Base-by-base conservation (phyloP, 1,284 basidiomycete genomes). In the Pascua sp. region DNA sequence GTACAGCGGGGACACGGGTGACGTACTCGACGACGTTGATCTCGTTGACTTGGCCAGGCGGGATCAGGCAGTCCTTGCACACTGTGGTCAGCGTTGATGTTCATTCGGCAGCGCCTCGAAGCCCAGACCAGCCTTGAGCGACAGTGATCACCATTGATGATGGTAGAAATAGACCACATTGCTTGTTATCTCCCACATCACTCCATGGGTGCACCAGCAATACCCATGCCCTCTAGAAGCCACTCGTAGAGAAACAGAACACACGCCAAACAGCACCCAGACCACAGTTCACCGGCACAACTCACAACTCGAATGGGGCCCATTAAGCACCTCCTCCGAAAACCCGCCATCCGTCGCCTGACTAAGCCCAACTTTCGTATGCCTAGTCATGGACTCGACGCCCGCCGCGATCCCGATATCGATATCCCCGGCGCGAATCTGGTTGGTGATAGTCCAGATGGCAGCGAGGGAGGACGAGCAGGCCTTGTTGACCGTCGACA, bases 1-100 rank as follows among this genome's bases (percentile, higher is more conserved):
- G 24, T 32, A 3, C 24, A 32, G 24, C n/a, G 24, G 24, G 24
- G 4, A 7, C 24, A 32, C 7, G 24, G 24, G n/a, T n/a, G 39
- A 42, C 40, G 55, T 95, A 85, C 51, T 80, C 79, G 11, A 88
- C 89, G 62, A 98, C 94, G 48, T 97, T 98, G 40, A 42, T 11
- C 81, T 98, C 95, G 17, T 91, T 95, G 50, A 93, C 94, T 79
- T 91, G 88, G 64, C 94, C 93, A 92, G 93, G 93, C 54, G 92
- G 92, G 60, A 93, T 80, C 17, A 91, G 81, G 77, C 92, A 94
- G 80, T 96, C 91, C 60, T 86, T 85, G 4, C 92, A 85, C 70
- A 91, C 87, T 66, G 87, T 81, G 78, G 84, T 86, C 60, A 84
- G 78, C n/a, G n/a, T n/a, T n/a, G n/a, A n/a, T n/a, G n/a, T n/a